phyloP scores from a whole-genome alignment of 768 basidiomycete species.

The Mycena rosella region DNA sequence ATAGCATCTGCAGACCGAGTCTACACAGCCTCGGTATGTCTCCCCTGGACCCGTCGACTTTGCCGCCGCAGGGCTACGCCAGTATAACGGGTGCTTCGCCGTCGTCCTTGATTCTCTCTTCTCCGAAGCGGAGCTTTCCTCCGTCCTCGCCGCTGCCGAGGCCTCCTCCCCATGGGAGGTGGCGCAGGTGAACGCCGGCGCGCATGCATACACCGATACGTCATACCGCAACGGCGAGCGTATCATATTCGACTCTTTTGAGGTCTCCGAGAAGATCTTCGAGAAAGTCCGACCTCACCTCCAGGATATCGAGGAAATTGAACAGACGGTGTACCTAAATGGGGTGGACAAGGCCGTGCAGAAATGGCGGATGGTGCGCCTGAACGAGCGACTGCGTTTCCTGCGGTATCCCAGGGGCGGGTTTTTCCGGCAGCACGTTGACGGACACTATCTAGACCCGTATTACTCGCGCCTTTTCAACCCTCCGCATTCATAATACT shows the following conservation, averaged over 20 bases:
- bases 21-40: slow-evolving; percentile 4
- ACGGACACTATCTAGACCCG: slow-evolving; percentile 19
- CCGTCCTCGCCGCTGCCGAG: slow-evolving; percentile 20
- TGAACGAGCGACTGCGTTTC: slow-evolving; percentile 36
- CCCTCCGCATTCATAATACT: not conserved
- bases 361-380: slow-evolving; percentile 36
- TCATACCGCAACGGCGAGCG: slow-evolving; percentile 33
- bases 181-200: slow-evolving; percentile 30
- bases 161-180: slow-evolving; percentile 22
- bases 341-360: slow-evolving; percentile 15
- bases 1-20: no score
- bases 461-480: not conserved
- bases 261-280: slow-evolving; percentile 24
- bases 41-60: slow-evolving; percentile 31
- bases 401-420: slow-evolving; percentile 29
- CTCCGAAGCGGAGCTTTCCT: slow-evolving; percentile 2
- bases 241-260: slow-evolving; percentile 33
- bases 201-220: slow-evolving; percentile 17
- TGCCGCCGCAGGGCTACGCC: slow-evolving; percentile 10
- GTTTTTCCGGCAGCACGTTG: slow-evolving; percentile 26
- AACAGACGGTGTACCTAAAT: not conserved
- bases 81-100: slow-evolving; percentile 32
- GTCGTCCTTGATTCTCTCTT: slow-evolving; percentile 31
- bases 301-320: slow-evolving; percentile 29
- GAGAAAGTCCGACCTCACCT: slow-evolving; percentile 29